Percentiles rank a stretch among this genome's conserved stretches.
phyloP scores from a whole-genome alignment of 345 rosid genomes.

The Cardamine chenopodiifolia region DNA sequence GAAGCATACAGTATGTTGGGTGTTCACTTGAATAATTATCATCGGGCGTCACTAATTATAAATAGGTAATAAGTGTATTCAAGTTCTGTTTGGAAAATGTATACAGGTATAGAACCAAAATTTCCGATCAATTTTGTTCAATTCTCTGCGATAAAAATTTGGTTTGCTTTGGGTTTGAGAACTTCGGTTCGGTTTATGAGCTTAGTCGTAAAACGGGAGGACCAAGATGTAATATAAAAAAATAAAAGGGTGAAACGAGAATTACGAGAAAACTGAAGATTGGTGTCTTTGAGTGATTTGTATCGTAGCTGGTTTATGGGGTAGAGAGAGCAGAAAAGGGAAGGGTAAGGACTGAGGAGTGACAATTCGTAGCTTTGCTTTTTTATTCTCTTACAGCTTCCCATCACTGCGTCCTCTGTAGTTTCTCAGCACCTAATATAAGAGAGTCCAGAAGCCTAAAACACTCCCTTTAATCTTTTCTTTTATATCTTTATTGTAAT shows the following conservation, averaged over 20 bases:
- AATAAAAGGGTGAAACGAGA: constrained; percentile 14
- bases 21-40: not conserved
- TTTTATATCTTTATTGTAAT: not conserved
- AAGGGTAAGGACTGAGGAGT: constrained; percentile 24
- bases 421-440: constrained; percentile 31
- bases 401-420: constrained; percentile 39
- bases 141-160: not conserved
- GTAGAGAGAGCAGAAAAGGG: constrained; percentile 25
- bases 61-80: not conserved
- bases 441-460: constrained; percentile 29
- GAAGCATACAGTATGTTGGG: not conserved
- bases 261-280: not conserved
- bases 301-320: constrained; percentile 28
- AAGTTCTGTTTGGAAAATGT: not conserved
- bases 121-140: not conserved
- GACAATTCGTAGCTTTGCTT: constrained; percentile 40
- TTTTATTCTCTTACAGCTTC: constrained; percentile 31
- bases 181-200: not conserved
- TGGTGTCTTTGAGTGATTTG: constrained; percentile 40
- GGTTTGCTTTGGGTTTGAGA: not conserved
- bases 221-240: not conserved
- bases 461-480: not conserved
- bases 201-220: constrained; percentile 1
- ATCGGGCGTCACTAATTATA: not conserved
- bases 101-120: not conserved